Conservation (phyloP, 805 yeast genomes). For the Starmerella floris region DNA sequence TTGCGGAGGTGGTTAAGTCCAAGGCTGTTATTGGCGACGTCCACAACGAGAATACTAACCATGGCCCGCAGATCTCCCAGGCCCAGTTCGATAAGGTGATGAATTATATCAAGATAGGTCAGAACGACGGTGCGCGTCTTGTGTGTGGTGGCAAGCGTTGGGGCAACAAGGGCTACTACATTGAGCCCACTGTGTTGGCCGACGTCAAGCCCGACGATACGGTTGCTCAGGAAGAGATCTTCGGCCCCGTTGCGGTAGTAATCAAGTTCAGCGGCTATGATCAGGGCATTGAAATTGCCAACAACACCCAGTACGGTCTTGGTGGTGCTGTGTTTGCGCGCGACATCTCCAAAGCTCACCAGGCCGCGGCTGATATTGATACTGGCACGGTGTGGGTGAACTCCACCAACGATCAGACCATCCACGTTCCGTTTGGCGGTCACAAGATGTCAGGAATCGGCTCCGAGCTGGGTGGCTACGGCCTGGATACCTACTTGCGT, state of each 20-base stretch:
- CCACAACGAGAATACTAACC: constrained; percentile 60
- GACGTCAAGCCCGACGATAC: constrained; percentile 62
- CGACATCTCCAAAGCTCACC: constrained; percentile 60
- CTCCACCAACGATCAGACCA: constrained; percentile 80
- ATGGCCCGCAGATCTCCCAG: constrained; percentile 86
- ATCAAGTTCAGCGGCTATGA: constrained; percentile 71
- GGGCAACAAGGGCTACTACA: constrained; percentile 41
- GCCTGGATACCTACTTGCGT: constrained; percentile 73
- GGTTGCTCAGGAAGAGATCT: constrained; percentile 79
- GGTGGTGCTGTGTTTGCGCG: constrained; percentile 74
- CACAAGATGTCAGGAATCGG: constrained; percentile 85
- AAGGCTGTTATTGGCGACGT: constrained; percentile 65
- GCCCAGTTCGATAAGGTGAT: constrained; percentile 67
- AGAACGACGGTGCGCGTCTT: constrained; percentile 57
- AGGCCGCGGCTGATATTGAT: constrained; percentile 57
- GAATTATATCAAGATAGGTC: constrained; percentile 62
- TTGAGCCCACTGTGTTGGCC: constrained; percentile 69
- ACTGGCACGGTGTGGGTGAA: constrained; percentile 91
- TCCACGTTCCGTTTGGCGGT: constrained; percentile 85
- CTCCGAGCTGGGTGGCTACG: constrained; percentile 83
- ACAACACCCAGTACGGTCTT: constrained; percentile 64
- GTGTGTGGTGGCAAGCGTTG: constrained; percentile 72
- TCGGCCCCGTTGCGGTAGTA: constrained; percentile 85
- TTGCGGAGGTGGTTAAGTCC: constrained; percentile 36
- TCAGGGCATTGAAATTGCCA: constrained; percentile 66